Evolutionary conservation across 495 filamentous ascomycete genomes (phyloP).

Genomic region (Tuber umbilicatum): DNA sequence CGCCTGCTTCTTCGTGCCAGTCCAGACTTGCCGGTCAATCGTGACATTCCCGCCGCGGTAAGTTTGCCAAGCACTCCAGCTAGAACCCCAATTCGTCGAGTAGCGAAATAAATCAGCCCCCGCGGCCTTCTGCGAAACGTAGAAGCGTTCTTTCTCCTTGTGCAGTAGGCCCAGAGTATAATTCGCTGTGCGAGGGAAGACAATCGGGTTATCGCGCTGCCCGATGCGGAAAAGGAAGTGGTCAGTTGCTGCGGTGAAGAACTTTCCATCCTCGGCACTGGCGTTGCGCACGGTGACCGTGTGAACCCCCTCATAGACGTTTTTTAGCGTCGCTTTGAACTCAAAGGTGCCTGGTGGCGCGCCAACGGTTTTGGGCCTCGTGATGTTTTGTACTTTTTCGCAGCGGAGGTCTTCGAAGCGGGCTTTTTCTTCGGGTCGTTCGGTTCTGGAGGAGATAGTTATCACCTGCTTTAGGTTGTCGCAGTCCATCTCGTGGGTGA

Average conservation of each 20-base stretch:
- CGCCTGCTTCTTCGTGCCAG: slow-evolving; percentile 54
- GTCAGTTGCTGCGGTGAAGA: slow-evolving; percentile 50
- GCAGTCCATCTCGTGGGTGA: slow-evolving; percentile 60
- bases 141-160: slow-evolving; percentile 46
- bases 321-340: slow-evolving; percentile 51
- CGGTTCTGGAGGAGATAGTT: slow-evolving; percentile 52
- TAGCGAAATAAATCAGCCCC: slow-evolving; percentile 62
- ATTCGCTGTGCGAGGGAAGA: slow-evolving; percentile 55
- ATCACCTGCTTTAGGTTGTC: slow-evolving; percentile 49
- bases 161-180: slow-evolving; percentile 52
- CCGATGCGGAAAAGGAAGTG: slow-evolving; percentile 52
- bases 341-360: slow-evolving; percentile 50
- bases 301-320: slow-evolving; percentile 62
- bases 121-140: slow-evolving; percentile 54
- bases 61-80: slow-evolving; percentile 55
- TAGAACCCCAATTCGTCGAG: slow-evolving; percentile 56
- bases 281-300: slow-evolving; percentile 56
- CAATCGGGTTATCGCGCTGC: slow-evolving; percentile 50
- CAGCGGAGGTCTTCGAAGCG: neutral
- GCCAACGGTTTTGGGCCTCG: slow-evolving; percentile 19
- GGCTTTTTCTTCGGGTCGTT: slow-evolving; percentile 15
- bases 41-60: slow-evolving; percentile 51
- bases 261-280: slow-evolving; percentile 37
- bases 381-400: neutral
- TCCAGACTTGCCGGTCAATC: slow-evolving; percentile 51